Evolutionary conservation across 148 eudicot species (phyloP), one percentile per base, ranked within the genome.

Genomic region (Amaranthus cruentus): DNA sequence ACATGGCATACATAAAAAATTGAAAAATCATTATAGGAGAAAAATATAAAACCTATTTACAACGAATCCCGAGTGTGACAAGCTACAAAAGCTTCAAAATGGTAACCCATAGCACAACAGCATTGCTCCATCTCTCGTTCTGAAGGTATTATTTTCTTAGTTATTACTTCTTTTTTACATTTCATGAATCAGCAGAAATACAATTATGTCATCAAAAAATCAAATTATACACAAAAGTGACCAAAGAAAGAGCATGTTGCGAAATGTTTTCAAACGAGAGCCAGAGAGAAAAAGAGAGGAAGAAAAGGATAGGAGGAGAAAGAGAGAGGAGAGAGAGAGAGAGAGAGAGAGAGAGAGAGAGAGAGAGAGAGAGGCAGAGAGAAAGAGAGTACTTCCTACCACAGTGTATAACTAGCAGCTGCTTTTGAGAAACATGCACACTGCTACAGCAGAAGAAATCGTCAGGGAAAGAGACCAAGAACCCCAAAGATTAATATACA

Each of bases 401-500:
- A 64, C 46, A 46, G 7, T 4, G 9, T 38, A 28, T 21, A 57
- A 71, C 50, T 62, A 63, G 47, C 69, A 51, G 58, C 68, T 4
- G 15, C 50, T 54, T 61, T 60, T 55, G 47, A 51, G 47, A 56
- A 74, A 74, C 21, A 74, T 54, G 70, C 55, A 65, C 44, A 44
- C 62, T 73, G 69, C 50, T 73, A 57, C 76, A 62, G 51, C 60
- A n/a, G 6, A 38, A 15, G 28, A 55, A 60, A 60, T 54, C 56
- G 56, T 60, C 47, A 50, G 55, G 67, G 18, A 43, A 72, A 72
- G 43, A 61, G 67, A 18, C 48, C 54, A 46, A 46, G 54, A 65
- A 65, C 62, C 50, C 76, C 61, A 64, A 62, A 21, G 70, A 54
- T 64, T 64, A 70, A 18, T 68, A 52, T 48, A 66, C n/a, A 74